Evolutionary conservation across 2,329 filamentous ascomycete species (phyloP).

Genomic region (Epichloe coenophiala): DNA sequence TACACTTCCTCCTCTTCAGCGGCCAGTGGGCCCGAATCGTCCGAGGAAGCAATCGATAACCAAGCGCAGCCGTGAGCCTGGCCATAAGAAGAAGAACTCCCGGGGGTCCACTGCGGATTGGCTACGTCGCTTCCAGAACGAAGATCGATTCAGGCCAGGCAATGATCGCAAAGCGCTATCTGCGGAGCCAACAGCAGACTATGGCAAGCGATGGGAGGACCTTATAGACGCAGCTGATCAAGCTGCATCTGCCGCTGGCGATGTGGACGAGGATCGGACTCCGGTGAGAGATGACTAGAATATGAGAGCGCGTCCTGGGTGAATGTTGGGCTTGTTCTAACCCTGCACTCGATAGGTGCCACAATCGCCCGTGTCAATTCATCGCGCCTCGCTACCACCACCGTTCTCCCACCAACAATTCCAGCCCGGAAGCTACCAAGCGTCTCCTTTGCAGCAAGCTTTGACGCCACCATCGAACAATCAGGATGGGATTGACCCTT

Average conservation of each 20-base stretch:
- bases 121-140: constrained; percentile 43
- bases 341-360: constrained; percentile 36
- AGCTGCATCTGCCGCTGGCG: constrained; percentile 76
- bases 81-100: constrained; percentile 72
- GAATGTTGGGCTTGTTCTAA: background rate
- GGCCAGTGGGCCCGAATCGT: constrained; percentile 55
- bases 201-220: constrained; percentile 91
- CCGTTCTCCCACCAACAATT: constrained; percentile 48
- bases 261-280: constrained; percentile 79
- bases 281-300: constrained; percentile 47
- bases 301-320: background rate
- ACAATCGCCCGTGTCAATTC: constrained; percentile 50
- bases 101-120: constrained; percentile 54
- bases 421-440: constrained; percentile 59
- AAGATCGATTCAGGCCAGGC: constrained; percentile 49
- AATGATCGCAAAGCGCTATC: constrained; percentile 74
- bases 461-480: constrained; percentile 70
- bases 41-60: constrained; percentile 78
- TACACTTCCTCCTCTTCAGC: constrained; percentile 72
- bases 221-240: constrained; percentile 72
- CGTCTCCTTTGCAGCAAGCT: constrained; percentile 80
- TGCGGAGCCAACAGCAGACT: constrained; percentile 67
- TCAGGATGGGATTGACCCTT: constrained; percentile 59
- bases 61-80: constrained; percentile 59
- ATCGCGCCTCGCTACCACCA: constrained; percentile 48